Base-by-base conservation (phyloP, 2,329 filamentous ascomycete species). In the Fusarium sp. region DNA sequence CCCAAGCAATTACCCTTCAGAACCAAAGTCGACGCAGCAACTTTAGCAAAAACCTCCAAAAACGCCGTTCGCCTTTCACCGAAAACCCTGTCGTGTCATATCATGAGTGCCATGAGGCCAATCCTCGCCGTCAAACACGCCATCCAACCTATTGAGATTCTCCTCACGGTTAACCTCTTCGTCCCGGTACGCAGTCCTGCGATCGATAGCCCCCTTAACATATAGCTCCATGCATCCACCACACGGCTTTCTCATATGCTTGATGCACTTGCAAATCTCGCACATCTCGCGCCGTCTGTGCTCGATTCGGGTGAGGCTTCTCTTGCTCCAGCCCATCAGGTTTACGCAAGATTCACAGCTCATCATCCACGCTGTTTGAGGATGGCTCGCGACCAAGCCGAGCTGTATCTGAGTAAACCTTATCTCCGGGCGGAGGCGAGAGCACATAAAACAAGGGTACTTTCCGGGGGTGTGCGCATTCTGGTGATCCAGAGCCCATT, bases 371-470 rank as follows among this genome's bases (percentile, higher is more conserved):
- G 52, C 23, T 0, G 57, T 70, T 10, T 57, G 31, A 6, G 62
- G 64, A 1, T 37, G 16, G 3, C 31, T 31, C 15, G 27, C n/a
- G 0, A 37, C 46, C 60, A 54, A 34, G 0, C 4, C 4, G 3
- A 71, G 28, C 36, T 71, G 65, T 1, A 16, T 37, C 1, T 13
- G 0, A 2, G 62, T 62, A 37, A 73, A 74, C 23, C 53, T 67
- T 3, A 2, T 31, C 31, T 30, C 48, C 10, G 53, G 56, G 1
- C 40, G 58, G 5, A 67, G 44, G 12, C 40, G 65, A 16, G 48
- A 69, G 53, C 72, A 74, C n/a, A 53, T 15, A 16, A 63, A 73
- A 56, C 72, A 73, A 2, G 71, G 72, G 15, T 55, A 67, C 2
- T 8, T 18, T 11, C 15, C 4, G 23, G 23, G 23, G 3, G 23